Evolutionary conservation across 768 basidiomycete species (phyloP).

Genomic region (Rhizopogon sp.): DNA sequence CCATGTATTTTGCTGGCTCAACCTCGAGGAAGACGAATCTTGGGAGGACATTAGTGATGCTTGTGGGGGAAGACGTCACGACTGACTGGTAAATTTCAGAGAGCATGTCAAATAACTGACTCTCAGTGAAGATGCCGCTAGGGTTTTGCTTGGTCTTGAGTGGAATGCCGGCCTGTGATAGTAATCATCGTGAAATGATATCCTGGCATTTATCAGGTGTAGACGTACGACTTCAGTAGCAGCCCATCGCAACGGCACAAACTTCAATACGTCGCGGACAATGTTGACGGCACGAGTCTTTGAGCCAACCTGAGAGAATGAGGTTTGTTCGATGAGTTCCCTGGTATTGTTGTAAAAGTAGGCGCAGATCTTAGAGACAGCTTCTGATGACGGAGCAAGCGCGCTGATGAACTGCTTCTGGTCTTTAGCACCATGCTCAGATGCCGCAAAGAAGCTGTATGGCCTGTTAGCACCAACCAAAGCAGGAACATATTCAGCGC

Average conservation of each 20-base stretch:
- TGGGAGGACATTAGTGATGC: neutral
- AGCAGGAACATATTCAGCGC: conserved; percentile 5
- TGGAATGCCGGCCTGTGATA: conserved; percentile 57
- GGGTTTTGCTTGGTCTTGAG: conserved; percentile 53
- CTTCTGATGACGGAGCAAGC: conserved; percentile 44
- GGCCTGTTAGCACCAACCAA: conserved; percentile 3
- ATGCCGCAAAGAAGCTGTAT: conserved; percentile 61
- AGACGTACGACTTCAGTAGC: conserved; percentile 60
- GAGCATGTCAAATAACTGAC: conserved; percentile 58
- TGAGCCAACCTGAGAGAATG: conserved; percentile 51
- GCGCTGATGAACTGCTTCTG: conserved; percentile 46
- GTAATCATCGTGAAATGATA: neutral
- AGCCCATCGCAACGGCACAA: conserved; percentile 65
- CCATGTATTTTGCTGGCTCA: conserved; percentile 54
- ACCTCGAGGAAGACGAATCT: conserved; percentile 77
- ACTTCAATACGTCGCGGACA: conserved; percentile 61
- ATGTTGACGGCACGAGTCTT: conserved; percentile 56
- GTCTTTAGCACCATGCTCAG: conserved; percentile 31
- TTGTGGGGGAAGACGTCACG: too few species aligned
- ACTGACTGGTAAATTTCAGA: conserved; percentile 65
- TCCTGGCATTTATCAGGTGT: neutral
- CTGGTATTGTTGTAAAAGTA: conserved; percentile 67
- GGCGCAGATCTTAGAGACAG: conserved; percentile 43
- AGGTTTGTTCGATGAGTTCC: conserved; percentile 47
- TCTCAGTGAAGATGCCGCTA: conserved; percentile 55